Conservation (phyloP, 352 stramenopile genomes). For the Phytophthora hibernalis region DNA sequence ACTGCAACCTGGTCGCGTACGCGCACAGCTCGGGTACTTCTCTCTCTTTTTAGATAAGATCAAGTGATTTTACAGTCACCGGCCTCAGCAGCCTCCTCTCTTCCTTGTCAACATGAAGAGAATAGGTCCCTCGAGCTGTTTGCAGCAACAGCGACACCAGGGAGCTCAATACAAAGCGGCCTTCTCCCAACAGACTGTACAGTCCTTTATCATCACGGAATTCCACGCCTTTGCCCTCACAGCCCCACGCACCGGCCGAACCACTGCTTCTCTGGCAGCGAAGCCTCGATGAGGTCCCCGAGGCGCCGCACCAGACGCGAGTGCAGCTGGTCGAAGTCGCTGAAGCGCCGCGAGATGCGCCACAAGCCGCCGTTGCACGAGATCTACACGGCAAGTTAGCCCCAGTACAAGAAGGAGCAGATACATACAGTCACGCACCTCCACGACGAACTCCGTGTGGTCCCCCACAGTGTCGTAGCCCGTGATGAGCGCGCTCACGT, state of each 20-base stretch:
- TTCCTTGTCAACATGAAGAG: slow-evolving; percentile 48
- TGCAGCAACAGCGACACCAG: not conserved
- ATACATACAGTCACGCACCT: slow-evolving; percentile 42
- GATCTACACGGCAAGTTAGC: slow-evolving; percentile 50
- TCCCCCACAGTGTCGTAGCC: slow-evolving; percentile 85
- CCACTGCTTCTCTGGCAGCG: slow-evolving; percentile 88
- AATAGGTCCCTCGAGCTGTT: slow-evolving; percentile 11
- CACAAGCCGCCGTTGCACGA: slow-evolving; percentile 85
- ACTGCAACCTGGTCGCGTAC: slow-evolving; percentile 23
- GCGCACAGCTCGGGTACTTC: slow-evolving; percentile 12
- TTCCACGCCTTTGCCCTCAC: slow-evolving; percentile 17
- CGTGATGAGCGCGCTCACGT: slow-evolving; percentile 83
- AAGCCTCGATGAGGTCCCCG: slow-evolving; percentile 71
- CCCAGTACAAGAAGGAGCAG: not conserved
- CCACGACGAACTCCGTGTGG: slow-evolving; percentile 87
- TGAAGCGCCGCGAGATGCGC: slow-evolving; percentile 86
- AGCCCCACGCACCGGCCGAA: slow-evolving; percentile 73
- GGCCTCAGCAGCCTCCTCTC: slow-evolving; percentile 53
- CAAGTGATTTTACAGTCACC: slow-evolving; percentile 89
- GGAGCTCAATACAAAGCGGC: slow-evolving; percentile 41
- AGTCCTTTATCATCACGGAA: slow-evolving; percentile 53
- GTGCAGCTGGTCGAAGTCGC: slow-evolving; percentile 90
- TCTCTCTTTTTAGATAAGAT: slow-evolving; percentile 80
- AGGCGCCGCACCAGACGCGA: slow-evolving; percentile 75
- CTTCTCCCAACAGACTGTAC: slow-evolving; percentile 9